phyloP scores from a whole-genome alignment of 306 rosid species.

The Aeschynomene evenia region DNA sequence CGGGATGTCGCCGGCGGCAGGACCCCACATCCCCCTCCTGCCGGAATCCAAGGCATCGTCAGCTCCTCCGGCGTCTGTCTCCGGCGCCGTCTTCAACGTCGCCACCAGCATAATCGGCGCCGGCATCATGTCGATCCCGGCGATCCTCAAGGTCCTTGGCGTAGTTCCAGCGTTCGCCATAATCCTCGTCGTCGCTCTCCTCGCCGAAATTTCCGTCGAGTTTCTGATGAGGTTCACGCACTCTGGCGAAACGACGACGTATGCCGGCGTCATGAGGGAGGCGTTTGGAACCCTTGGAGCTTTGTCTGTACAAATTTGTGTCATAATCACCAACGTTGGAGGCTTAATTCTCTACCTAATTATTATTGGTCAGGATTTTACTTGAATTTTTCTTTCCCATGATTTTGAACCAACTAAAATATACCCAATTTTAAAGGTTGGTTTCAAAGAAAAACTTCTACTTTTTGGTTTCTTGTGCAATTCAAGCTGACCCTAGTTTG shows the following conservation, averaged over 20 bases:
- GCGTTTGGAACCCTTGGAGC: constrained; percentile 71
- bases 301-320: constrained; percentile 54
- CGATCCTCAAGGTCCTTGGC: constrained; percentile 78
- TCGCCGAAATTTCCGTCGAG: constrained; percentile 73
- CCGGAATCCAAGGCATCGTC: background rate
- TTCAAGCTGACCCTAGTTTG: background rate
- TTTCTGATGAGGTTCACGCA: constrained; percentile 78
- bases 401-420: background rate
- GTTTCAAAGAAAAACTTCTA: no score
- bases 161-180: constrained; percentile 59
- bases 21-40: constrained; percentile 50
- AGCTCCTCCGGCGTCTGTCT: constrained; percentile 39
- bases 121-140: constrained; percentile 95
- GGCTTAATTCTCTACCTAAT: constrained; percentile 75
- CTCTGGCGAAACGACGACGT: constrained; percentile 65
- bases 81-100: constrained; percentile 83
- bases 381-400: background rate
- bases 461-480: background rate
- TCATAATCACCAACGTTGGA: constrained; percentile 73
- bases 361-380: constrained; percentile 60
- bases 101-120: constrained; percentile 84
- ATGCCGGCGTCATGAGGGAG: constrained; percentile 87
- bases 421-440: no score
- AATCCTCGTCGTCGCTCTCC: constrained; percentile 55
- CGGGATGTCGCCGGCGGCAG: constrained; percentile 63